Percentiles rank a stretch among this genome's conserved stretches.
phyloP scores from a whole-genome alignment of 208 protist genomes.

The Trypanosomatidae sp. region DNA sequence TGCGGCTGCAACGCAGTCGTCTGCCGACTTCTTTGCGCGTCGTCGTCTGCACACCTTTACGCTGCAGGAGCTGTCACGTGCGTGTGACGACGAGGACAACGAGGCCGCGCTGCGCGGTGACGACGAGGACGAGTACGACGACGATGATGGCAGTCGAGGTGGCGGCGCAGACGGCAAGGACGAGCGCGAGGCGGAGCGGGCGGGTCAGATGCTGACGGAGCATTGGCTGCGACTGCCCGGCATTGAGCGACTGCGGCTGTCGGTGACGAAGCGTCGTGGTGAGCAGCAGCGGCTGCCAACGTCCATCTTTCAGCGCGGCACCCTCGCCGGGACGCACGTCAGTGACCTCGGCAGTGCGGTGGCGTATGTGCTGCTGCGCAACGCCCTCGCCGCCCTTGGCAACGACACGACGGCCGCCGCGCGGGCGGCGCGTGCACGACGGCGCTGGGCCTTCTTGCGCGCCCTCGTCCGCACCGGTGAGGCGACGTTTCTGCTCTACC shows the following conservation, averaged over 20 bases:
- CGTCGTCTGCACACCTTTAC: background rate
- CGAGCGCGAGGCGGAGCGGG: background rate
- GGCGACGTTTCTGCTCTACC: slow-evolving; percentile 54
- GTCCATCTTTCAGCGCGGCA: slow-evolving; percentile 19
- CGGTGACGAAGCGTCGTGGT: slow-evolving; percentile 21
- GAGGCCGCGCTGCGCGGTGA: no score
- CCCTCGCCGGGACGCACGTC: background rate
- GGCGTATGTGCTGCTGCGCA: slow-evolving; percentile 32
- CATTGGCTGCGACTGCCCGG: slow-evolving; percentile 1
- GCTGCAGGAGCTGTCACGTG: background rate
- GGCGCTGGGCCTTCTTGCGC: slow-evolving; percentile 71
- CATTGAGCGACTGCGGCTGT: slow-evolving; percentile 30
- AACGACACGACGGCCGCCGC: slow-evolving; percentile 15
- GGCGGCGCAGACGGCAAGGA: background rate
- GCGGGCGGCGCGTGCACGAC: slow-evolving; percentile 16
- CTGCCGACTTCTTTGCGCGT: background rate
- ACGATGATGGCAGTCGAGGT: background rate
- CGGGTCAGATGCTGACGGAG: background rate
- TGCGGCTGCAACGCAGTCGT: no score
- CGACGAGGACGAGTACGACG: background rate
- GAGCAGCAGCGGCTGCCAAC: slow-evolving; percentile 31
- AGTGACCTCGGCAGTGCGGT: slow-evolving; percentile 26
- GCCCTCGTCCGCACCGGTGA: slow-evolving; percentile 67
- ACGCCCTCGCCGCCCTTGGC: slow-evolving; percentile 17
- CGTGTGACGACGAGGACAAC: background rate